Conservation (phyloP, 2,329 filamentous ascomycete species). For the Emericellopsis cladophorae region DNA sequence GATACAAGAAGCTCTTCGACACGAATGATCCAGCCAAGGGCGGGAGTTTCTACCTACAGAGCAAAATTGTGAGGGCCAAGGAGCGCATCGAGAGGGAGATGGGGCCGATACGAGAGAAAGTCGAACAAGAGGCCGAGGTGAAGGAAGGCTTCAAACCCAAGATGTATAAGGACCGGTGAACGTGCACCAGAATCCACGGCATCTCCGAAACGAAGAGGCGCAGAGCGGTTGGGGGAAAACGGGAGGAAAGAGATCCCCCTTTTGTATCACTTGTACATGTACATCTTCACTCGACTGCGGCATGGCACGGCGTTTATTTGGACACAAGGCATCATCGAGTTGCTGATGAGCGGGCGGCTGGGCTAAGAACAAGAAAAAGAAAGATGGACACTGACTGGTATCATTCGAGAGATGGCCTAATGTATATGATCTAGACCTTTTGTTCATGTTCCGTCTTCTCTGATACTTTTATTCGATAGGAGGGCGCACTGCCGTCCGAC, state of each 20-base stretch:
- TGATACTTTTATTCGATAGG: no score
- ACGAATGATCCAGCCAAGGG: slow-evolving; percentile 90
- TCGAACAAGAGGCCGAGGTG: slow-evolving; percentile 62
- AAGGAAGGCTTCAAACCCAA: slow-evolving; percentile 90
- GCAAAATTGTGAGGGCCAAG: slow-evolving; percentile 83
- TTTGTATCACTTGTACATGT: slow-evolving; percentile 20
- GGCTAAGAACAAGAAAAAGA: slow-evolving; percentile 11
- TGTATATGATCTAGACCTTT: no score
- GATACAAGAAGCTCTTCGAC: slow-evolving; percentile 94
- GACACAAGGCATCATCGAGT: neutral
- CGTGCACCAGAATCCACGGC: neutral
- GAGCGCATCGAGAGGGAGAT: slow-evolving; percentile 88
- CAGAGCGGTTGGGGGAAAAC: neutral
- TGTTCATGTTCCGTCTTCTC: no score
- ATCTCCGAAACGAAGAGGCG: no score
- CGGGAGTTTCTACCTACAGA: slow-evolving; percentile 96
- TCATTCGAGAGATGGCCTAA: no score
- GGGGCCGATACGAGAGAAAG: slow-evolving; percentile 56
- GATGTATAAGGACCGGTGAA: slow-evolving; percentile 73
- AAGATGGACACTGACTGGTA: no score
- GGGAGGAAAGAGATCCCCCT: slow-evolving; percentile 3
- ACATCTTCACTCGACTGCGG: slow-evolving; percentile 42
- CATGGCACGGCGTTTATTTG: slow-evolving; percentile 38
- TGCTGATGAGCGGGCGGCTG: slow-evolving; percentile 10
- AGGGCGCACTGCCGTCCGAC: no score